phyloP scores from a whole-genome alignment of 352 stramenopile genomes.

The Halophytophthora polymorphica region DNA sequence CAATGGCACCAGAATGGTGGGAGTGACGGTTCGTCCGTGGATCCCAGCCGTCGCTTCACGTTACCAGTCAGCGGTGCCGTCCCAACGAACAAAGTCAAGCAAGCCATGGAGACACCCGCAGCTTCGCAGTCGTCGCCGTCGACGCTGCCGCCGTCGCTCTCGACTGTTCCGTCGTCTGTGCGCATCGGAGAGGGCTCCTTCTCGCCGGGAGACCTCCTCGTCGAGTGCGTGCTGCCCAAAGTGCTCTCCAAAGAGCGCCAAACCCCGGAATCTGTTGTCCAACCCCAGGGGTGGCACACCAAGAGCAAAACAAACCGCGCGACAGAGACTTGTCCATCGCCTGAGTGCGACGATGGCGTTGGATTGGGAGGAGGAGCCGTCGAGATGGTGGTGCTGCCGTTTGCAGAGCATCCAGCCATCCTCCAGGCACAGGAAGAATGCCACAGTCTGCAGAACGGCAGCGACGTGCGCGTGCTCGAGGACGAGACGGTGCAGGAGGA shows the following conservation, averaged over 20 bases:
- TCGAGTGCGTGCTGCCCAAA: constrained; percentile 57
- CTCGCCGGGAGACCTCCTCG: constrained; percentile 51
- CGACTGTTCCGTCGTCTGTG: constrained; percentile 29
- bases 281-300: constrained; percentile 6
- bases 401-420: constrained; percentile 51
- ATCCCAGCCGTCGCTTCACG: constrained; percentile 6
- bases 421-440: constrained; percentile 62
- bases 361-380: constrained; percentile 10
- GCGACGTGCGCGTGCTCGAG: constrained; percentile 61
- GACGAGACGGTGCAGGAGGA: constrained; percentile 76
- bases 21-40: too few species aligned
- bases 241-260: constrained; percentile 22
- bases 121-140: constrained; percentile 12
- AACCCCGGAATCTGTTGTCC: constrained; percentile 2
- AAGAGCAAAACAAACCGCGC: constrained; percentile 13
- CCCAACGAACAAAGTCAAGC: neutral
- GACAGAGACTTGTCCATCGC: neutral
- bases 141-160: constrained; percentile 24
- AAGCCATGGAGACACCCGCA: neutral
- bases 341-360: constrained; percentile 9
- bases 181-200: constrained; percentile 51
- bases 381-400: constrained; percentile 32
- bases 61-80: neutral
- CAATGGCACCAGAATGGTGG: too few species aligned
- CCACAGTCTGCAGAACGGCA: constrained; percentile 54